phyloP scores from a whole-genome alignment of 257 asterid species.

The Ilex aquifolium region DNA sequence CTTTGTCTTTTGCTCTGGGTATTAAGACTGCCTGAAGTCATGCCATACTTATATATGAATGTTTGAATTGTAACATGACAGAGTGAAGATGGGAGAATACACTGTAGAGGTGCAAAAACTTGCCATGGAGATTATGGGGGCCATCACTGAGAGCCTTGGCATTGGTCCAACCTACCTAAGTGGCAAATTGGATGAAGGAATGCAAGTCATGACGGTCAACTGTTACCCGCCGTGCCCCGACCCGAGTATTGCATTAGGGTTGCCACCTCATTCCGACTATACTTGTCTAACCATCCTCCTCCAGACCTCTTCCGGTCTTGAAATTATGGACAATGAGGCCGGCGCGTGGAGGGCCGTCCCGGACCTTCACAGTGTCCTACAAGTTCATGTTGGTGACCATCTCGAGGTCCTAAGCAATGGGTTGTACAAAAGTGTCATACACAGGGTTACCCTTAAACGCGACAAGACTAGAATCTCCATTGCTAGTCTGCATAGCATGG shows the following conservation, averaged over 20 bases:
- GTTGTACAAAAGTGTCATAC: slow-evolving; percentile 31
- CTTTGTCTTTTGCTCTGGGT: too few relatives aligned
- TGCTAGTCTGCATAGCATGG: slow-evolving; percentile 41
- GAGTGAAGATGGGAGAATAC: slow-evolving; percentile 48
- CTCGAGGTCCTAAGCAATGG: slow-evolving; percentile 52
- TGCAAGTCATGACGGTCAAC: slow-evolving; percentile 40
- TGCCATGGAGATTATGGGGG: slow-evolving; percentile 17
- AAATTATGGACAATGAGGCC: slow-evolving; percentile 17
- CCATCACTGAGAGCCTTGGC: slow-evolving; percentile 42
- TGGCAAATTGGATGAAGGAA: slow-evolving; percentile 23
- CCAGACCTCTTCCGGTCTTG: slow-evolving; percentile 30
- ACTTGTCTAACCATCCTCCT: slow-evolving; percentile 34
- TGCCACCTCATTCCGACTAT: slow-evolving; percentile 52
- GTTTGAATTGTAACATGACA: slow-evolving; percentile 7
- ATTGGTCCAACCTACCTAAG: slow-evolving; percentile 31
- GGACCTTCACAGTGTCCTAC: slow-evolving; percentile 13
- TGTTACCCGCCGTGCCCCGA: slow-evolving; percentile 43
- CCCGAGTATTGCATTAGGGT: slow-evolving; percentile 33
- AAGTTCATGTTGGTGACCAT: slow-evolving; percentile 47
- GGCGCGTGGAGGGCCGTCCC: slow-evolving; percentile 30
- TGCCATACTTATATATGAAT: too few relatives aligned
- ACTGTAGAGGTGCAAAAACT: slow-evolving; percentile 22
- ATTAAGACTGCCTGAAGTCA: too few relatives aligned
- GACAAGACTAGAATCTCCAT: slow-evolving; percentile 34
- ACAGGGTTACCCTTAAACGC: slow-evolving; percentile 20